Conservation (phyloP, 2,329 filamentous ascomycete genomes). For the Hymenoscyphus occultus region DNA sequence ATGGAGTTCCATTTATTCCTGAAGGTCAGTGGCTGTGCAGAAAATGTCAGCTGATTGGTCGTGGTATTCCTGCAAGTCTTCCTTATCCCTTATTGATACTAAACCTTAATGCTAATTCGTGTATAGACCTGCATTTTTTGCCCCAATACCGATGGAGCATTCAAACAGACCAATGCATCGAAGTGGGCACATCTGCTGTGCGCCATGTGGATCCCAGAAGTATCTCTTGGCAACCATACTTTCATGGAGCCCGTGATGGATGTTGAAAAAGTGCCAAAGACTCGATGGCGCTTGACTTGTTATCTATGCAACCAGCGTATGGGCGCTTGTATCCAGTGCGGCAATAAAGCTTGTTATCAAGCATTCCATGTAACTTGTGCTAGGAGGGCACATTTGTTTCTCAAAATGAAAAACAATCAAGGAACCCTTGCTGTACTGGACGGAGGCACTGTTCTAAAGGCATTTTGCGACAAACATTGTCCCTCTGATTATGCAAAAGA, state of each 20-base stretch:
- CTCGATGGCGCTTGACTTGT: conserved; percentile 87
- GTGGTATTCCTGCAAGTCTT: conserved; percentile 72
- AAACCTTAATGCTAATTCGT: conserved; percentile 19
- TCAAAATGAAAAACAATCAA: conserved; percentile 95
- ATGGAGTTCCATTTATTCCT: conserved; percentile 96
- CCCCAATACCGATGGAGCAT: conserved; percentile 93
- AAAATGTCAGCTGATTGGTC: conserved; percentile 92
- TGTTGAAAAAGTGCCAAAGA: conserved; percentile 94
- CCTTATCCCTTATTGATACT: background rate
- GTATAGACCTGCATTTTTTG: conserved; percentile 90
- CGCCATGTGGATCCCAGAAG: conserved; percentile 97
- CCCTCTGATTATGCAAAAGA: conserved; percentile 85
- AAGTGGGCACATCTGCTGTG: conserved; percentile 97
- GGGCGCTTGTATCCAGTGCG: conserved; percentile 97
- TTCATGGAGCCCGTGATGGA: conserved; percentile 99
- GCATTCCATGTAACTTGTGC: conserved; percentile 98
- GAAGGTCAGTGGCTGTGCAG: conserved; percentile 98
- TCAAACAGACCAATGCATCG: conserved; percentile 94
- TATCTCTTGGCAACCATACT: conserved; percentile 89
- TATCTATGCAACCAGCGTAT: conserved; percentile 98
- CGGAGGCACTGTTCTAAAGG: conserved; percentile 81
- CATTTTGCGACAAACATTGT: conserved; percentile 94
- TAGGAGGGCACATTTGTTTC: conserved; percentile 77
- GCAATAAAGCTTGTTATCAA: conserved; percentile 94
- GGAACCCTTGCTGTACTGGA: conserved; percentile 73